A percentile compares a stretch with the other conserved stretches of the same genome.
These are phyloP conservation scores for Coleophoma eucalyptorum DNA, from an alignment of 2,329 filamentous ascomycete species.

Conservation along the genomic window DNA sequence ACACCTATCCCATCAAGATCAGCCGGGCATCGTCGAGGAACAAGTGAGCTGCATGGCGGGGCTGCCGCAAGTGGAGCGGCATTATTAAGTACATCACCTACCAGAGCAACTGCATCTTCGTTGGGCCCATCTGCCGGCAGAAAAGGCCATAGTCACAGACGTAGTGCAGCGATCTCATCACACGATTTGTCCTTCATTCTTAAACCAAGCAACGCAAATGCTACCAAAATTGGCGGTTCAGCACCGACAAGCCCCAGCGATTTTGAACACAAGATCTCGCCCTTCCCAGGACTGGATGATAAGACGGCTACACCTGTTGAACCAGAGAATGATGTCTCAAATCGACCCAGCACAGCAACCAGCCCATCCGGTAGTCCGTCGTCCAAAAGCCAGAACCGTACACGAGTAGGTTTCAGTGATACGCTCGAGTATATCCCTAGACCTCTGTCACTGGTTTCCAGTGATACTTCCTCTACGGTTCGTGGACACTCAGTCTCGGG, in stretches of 20 bases:
- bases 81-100: constrained; percentile 12
- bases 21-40: constrained; percentile 67
- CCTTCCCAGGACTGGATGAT: constrained; percentile 9
- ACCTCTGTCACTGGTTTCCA: constrained; percentile 79
- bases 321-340: constrained; percentile 4
- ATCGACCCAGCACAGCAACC: not conserved
- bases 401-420: constrained; percentile 79
- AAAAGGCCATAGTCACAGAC: constrained; percentile 67
- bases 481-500: constrained; percentile 71
- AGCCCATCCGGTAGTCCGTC: constrained; percentile 9
- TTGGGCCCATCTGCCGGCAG: constrained; percentile 11
- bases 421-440: constrained; percentile 79
- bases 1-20: constrained; percentile 45
- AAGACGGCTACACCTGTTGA: constrained; percentile 1
- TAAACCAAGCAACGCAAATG: constrained; percentile 31
- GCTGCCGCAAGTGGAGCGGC: constrained; percentile 44
- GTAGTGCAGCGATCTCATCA: constrained; percentile 72
- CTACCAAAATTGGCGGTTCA: constrained; percentile 18
- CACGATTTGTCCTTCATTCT: constrained; percentile 74
- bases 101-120: constrained; percentile 22
- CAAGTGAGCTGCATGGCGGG: constrained; percentile 83
- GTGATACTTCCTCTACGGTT: constrained; percentile 74
- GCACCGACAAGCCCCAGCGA: constrained; percentile 42
- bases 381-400: constrained; percentile 37
- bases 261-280: constrained; percentile 18